Evolutionary conservation across 345 rosid genomes (phyloP).

Genomic region (Eucalyptus brandiana): DNA sequence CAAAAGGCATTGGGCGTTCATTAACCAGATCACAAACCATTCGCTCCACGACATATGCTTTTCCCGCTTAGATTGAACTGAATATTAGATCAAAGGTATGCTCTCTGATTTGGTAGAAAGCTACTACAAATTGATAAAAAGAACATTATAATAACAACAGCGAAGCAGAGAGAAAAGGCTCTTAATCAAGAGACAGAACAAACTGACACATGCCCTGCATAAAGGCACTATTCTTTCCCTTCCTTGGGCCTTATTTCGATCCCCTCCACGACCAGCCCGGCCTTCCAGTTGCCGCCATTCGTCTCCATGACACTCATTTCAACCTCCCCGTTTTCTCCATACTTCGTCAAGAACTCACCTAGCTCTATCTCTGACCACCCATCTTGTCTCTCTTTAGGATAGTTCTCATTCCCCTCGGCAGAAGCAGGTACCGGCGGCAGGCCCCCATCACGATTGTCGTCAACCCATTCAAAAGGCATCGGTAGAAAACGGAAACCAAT

Average conservation of each 20-base stretch:
- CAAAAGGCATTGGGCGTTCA: too few species aligned
- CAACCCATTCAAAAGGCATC: not conserved
- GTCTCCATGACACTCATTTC: not conserved
- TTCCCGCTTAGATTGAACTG: too few species aligned
- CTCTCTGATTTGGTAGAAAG: not conserved
- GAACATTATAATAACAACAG: not conserved
- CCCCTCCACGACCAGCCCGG: too few species aligned
- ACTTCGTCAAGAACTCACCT: constrained; percentile 6
- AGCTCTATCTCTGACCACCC: constrained; percentile 14
- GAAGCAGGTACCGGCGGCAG: not conserved
- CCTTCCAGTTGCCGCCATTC: too few species aligned
- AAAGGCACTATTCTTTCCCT: not conserved
- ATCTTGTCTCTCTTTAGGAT: not conserved
- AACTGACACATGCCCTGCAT: not conserved
- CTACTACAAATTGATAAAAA: not conserved
- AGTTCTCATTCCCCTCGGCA: not conserved
- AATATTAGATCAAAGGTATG: too few species aligned
- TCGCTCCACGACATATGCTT: too few species aligned
- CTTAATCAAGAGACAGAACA: not conserved
- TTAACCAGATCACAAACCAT: too few species aligned
- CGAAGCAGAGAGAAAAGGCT: not conserved
- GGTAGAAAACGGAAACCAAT: not conserved
- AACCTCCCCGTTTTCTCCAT: constrained; percentile 3
- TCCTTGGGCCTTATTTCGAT: too few species aligned
- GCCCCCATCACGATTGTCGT: not conserved